phyloP scores from a whole-genome alignment of 2,329 filamentous ascomycete genomes.

The Diplodia sapinea region DNA sequence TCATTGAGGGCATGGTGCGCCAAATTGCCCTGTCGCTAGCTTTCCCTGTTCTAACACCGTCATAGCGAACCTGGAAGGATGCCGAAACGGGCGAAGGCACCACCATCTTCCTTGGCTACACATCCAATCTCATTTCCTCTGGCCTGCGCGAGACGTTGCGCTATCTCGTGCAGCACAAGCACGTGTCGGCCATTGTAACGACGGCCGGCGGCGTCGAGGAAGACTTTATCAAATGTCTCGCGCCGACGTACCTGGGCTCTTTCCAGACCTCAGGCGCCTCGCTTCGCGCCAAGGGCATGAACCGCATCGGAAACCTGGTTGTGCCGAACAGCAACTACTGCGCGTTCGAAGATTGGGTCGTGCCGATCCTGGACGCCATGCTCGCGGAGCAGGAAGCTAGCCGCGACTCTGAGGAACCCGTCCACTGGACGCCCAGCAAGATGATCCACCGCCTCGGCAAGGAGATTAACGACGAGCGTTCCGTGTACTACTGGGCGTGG shows the following conservation, averaged over 20 bases:
- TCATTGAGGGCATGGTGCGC: slow-evolving; percentile 93
- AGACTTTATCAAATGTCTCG: slow-evolving; percentile 97
- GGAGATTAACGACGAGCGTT: slow-evolving; percentile 91
- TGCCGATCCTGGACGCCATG: slow-evolving; percentile 94
- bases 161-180: slow-evolving; percentile 89
- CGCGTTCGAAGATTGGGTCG: slow-evolving; percentile 95
- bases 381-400: slow-evolving; percentile 88
- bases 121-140: slow-evolving; percentile 95
- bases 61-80: slow-evolving; percentile 77
- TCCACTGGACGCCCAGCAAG: slow-evolving; percentile 93
- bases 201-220: slow-evolving; percentile 96
- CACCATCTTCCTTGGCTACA: slow-evolving; percentile 97
- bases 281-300: slow-evolving; percentile 83
- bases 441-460: slow-evolving; percentile 87
- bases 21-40: slow-evolving; percentile 3
- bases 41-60: slow-evolving; percentile 11
- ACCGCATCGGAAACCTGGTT: slow-evolving; percentile 93
- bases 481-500: slow-evolving; percentile 96
- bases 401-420: slow-evolving; percentile 67
- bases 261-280: slow-evolving; percentile 79
- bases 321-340: slow-evolving; percentile 98
- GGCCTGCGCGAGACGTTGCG: slow-evolving; percentile 89
- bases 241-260: slow-evolving; percentile 87
- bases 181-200: slow-evolving; percentile 91
- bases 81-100: slow-evolving; percentile 78